These are phyloP conservation scores for Cyanidium caldarium DNA, from an alignment of 23 red algal species.

Conservation along the genomic window DNA sequence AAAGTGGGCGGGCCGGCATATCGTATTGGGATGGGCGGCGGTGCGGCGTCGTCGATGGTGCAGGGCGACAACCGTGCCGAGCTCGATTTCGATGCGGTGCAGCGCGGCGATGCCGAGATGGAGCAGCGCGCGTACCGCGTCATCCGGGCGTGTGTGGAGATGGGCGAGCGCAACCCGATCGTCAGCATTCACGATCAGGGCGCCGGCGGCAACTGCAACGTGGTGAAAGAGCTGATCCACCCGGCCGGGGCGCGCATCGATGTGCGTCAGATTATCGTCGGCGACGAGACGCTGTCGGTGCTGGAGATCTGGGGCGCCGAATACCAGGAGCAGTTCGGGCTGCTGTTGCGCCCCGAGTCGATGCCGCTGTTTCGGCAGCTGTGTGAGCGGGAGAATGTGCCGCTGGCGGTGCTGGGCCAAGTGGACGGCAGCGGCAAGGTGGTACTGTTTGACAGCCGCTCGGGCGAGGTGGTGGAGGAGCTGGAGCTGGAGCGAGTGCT, in stretches of 20 bases:
- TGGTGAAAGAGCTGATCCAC: constrained; percentile 98
- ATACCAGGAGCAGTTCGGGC: constrained; percentile 98
- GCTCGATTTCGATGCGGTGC: constrained; percentile 97
- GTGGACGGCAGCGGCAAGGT: constrained; percentile 89
- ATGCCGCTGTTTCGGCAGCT: constrained; percentile 36
- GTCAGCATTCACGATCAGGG: constrained; percentile 95
- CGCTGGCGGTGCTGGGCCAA: constrained; percentile 40
- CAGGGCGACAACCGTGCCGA: constrained; percentile 85
- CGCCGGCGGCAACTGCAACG: constrained; percentile 99
- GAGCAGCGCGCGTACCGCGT: constrained; percentile 89
- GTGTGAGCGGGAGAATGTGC: constrained; percentile 67
- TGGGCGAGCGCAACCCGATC: constrained; percentile 78
- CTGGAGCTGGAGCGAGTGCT: constrained; percentile 80
- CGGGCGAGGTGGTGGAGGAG: constrained; percentile 47
- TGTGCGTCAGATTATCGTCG: constrained; percentile 57
- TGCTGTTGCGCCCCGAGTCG: constrained; percentile 59
- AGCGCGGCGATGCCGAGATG: constrained; percentile 99
- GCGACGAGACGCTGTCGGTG: constrained; percentile 72
- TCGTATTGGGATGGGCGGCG: constrained; percentile 98
- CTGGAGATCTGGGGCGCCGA: constrained; percentile 97
- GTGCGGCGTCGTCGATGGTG: constrained; percentile 95
- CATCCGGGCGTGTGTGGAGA: constrained; percentile 82
- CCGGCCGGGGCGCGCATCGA: constrained; percentile 84
- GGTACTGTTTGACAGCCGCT: constrained; percentile 55
- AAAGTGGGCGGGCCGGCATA: constrained; percentile 98